Base-by-base conservation (phyloP, 1,284 basidiomycete species). In the Puccinia horiana region DNA sequence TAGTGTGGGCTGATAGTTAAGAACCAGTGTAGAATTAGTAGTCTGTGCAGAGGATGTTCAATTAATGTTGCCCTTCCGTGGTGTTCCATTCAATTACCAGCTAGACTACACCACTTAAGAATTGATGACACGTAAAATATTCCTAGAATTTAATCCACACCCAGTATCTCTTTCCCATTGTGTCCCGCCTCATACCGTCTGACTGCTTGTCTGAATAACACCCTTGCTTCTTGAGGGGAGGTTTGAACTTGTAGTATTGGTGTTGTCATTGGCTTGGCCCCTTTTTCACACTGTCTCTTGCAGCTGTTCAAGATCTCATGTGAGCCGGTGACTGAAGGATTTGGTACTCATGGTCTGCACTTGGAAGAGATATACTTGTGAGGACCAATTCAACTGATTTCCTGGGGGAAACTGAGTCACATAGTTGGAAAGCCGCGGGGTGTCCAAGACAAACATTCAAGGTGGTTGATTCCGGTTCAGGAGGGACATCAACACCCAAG, bases 201-300 rank as follows among this genome's bases (percentile, higher is more conserved):
- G 16, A 81, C 61, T 18, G 56, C 70, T 47, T 75, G 69, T 23
- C 79, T 72, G 42, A 75, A 81, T 35, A 81, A 35, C 56, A 74
- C 63, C 26, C 72, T 63, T 35, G 79, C 79, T 58, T 81, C 79
- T 75, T 72, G 69, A 47, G 72, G 49, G 44, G 79, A 81, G 32
- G 69, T 49, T 65, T 58, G 70, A 23, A 81, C 42, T 63, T 74
- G 52, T 5, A 81, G 72, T 44, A 81, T 73, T 42, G 44, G 49
- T 40, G 42, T 14, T n/a, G 75, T 37, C n/a, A 81, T 74, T 29
- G 58, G 37, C 29, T 81, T 81, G 54, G 67, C 56, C n/a, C 65
- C 56, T 52, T 73, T 37, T 4, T 61, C 54, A 54, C 58, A 81
- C 23, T 73, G 69, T n/a, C 72, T 70, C 20, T 81, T 42, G 23